Evolutionary conservation across 2,329 filamentous ascomycete species (phyloP).

Genomic region (Penicillium psychrosexuale): DNA sequence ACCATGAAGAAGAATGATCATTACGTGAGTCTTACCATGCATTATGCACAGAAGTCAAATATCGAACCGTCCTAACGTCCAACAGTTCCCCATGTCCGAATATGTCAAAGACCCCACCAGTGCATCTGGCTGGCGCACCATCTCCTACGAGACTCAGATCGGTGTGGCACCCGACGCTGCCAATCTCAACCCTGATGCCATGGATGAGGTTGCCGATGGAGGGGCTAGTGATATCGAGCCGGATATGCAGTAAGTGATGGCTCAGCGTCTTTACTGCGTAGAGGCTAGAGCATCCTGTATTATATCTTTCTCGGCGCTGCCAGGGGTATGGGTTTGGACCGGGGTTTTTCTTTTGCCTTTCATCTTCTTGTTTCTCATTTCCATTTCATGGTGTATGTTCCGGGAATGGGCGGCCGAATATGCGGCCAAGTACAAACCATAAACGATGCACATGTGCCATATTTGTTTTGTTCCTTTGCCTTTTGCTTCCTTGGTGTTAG

Average conservation of each 20-base stretch:
- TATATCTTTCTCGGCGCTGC: conserved; percentile 7
- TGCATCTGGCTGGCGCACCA: conserved; percentile 56
- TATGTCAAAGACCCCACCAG: conserved; percentile 57
- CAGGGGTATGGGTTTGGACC: background rate
- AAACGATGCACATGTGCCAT: background rate
- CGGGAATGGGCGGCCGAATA: background rate
- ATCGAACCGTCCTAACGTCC: background rate
- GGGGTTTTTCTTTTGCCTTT: background rate
- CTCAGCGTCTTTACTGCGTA: background rate
- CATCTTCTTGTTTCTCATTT: background rate
- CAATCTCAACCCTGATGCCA: conserved; percentile 47
- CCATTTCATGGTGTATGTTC: background rate
- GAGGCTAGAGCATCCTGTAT: conserved; percentile 1
- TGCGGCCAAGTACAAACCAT: background rate
- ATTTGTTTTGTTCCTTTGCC: background rate
- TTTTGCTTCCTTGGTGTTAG: background rate
- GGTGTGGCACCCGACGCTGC: conserved; percentile 38
- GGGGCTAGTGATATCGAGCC: conserved; percentile 39
- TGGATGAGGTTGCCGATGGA: conserved; percentile 43
- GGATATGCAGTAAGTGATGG: conserved; percentile 22
- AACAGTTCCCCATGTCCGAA: conserved; percentile 62
- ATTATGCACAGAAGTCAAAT: background rate
- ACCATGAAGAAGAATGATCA: conserved; percentile 99
- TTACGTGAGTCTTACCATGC: conserved; percentile 55
- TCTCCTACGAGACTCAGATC: conserved; percentile 51